Base-by-base conservation (phyloP, 1,284 basidiomycete genomes). In the Boletus subluridellus region DNA sequence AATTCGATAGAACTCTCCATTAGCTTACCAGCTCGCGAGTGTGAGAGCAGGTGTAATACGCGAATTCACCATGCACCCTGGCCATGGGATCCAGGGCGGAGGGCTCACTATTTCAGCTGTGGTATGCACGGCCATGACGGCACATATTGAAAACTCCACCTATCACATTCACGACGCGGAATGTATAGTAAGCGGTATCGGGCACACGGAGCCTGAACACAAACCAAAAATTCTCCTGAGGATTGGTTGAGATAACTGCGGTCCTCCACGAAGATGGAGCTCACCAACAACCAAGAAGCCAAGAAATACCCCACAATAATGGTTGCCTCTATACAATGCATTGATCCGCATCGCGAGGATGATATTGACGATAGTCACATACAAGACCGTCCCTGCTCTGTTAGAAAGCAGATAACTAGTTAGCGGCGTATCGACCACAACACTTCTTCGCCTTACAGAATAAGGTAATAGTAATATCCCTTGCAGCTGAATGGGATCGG, bases 351-450 rank as follows among this genome's bases (percentile, higher is more conserved):
- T 54, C 6, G 59, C 61, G 17, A 68, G 57, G 46, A 67, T 55
- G 9, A 68, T 12, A 32, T 69, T 69, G 54, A 69, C 66, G 14
- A 49, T 32, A 4, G 59, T 66, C 50, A 57, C 52, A 17, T 66
- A 65, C 38, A 69, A 17, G 14, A 68, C 54, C 2, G 52, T 50
- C 14, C 66, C 66, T 38, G 58, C 64, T 26, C 68, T 35, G 11
- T 32, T 68, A 39, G 34, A 47, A 52, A 34, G 5, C 34, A 28
- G 15, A 11, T 34, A 11, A 34, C 12, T 10, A 0, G 6, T 57
- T 12, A 28, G 30, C 14, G 15, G 26, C 7, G 21, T 11, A 32
- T 2, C 15, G 8, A 38, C n/a, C 5, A 14, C 4, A 2, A 21
- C 15, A 24, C 9, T 8, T 14, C 17, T 14, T 2, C 14, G 26